Evolutionary conservation across 176 grass and related monocot species (phyloP), one percentile per base, ranked within the genome.

Genomic region (Eleusine indica): DNA sequence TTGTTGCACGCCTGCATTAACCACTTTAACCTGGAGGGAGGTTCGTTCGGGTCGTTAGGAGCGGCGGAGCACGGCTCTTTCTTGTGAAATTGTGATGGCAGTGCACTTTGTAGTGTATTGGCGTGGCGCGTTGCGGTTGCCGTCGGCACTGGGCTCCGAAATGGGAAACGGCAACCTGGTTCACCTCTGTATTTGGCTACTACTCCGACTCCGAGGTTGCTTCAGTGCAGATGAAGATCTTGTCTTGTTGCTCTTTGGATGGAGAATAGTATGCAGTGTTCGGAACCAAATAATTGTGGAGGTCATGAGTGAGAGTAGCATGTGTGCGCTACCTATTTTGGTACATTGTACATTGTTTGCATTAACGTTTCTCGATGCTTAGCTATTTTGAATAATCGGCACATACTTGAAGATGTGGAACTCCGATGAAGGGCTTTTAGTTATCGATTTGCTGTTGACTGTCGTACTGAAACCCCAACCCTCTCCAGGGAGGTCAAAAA

Each of bases 11-110:
- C 41, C 29, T 48, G 76, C 61, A 49, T 79, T 66, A 66, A 49
- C 4, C 76, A 78, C 60, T 49, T 79, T 58, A n/a, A 60, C 56
- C 56, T 60, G 56, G 56, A 29, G 41, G 76, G 63, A 82, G 69
- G 69, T 9, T 73, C 54, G 69, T 9, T 73, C 54, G 40, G 40
- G 80, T 73, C 19, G 69, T 73, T 22, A 40, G 68, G 39, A 32
- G 28, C 42, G 9, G 40, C 53, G 6, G 25, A 14, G 21, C n/a
- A 5, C 15, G 12, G 9, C 10, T 22, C 56, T 64, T 48, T 71
- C 80, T 42, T 73, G 57, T 14, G 6, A 74, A 61, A 53, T 42
- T 73, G 57, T 14, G 6, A 74, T 65, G 70, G 70, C 29, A 64
- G 38, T 35, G 60, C 7, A 11, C 32, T 35, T 35, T 1, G 32